These are phyloP conservation scores for Diaporthe eres DNA, from an alignment of 2,329 filamentous ascomycete genomes.

Conservation along the genomic window DNA sequence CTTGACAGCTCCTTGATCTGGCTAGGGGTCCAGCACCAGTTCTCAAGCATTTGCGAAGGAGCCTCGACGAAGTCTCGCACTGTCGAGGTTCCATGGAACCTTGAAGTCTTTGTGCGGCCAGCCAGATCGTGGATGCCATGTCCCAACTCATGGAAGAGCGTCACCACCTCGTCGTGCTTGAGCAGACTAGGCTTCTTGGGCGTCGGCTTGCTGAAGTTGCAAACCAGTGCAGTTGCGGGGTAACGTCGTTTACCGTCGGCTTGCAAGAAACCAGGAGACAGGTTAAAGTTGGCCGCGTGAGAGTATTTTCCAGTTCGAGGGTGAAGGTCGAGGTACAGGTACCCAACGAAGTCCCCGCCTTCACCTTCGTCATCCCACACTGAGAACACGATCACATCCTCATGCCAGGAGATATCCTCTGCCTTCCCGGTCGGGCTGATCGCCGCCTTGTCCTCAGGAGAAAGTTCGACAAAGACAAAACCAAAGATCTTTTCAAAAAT, in stretches of 20 bases:
- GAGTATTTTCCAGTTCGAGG: conserved; percentile 87
- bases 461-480: conserved; percentile 81
- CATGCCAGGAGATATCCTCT: conserved; percentile 84
- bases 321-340: conserved; percentile 86
- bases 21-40: conserved; percentile 80
- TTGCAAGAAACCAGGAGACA: conserved; percentile 79
- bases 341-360: conserved; percentile 82
- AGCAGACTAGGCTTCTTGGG: conserved; percentile 82
- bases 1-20: conserved; percentile 77
- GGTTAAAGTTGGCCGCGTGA: conserved; percentile 87
- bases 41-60: conserved; percentile 81
- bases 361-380: conserved; percentile 84
- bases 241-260: conserved; percentile 79
- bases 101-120: conserved; percentile 73
- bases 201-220: conserved; percentile 88
- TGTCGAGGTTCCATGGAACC: conserved; percentile 77
- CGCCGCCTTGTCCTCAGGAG: conserved; percentile 73
- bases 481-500: conserved; percentile 90
- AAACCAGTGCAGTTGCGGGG: conserved; percentile 84
- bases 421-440: conserved; percentile 77
- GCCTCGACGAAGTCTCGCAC: conserved; percentile 80
- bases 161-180: conserved; percentile 87
- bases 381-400: conserved; percentile 85
- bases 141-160: conserved; percentile 83
- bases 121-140: conserved; percentile 80